These are phyloP conservation scores for Conticribra weissflogii DNA, from an alignment of 108 stramenopile species.

Conservation along the genomic window DNA sequence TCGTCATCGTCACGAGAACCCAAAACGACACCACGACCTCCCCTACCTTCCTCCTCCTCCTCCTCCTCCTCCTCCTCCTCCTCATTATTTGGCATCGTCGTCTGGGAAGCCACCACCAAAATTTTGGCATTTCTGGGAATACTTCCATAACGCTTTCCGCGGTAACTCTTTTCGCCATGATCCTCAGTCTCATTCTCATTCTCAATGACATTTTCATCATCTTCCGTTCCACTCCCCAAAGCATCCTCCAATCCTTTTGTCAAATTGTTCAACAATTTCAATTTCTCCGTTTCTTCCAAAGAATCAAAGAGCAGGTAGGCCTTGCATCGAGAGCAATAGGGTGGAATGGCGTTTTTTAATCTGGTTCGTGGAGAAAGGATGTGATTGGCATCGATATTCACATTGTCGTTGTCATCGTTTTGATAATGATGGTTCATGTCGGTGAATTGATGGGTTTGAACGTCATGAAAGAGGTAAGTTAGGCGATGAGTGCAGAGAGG, in stretches of 20 bases:
- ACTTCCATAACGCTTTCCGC: background rate
- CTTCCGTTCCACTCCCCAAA: background rate
- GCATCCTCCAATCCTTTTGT: constrained; percentile 15
- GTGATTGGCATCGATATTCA: constrained; percentile 10
- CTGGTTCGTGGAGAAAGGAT: constrained; percentile 15
- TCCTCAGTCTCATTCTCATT: background rate
- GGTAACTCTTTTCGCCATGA: background rate
- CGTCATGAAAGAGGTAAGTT: constrained; percentile 13
- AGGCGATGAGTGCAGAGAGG: constrained; percentile 21
- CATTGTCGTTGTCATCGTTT: constrained; percentile 4
- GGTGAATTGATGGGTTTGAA: background rate
- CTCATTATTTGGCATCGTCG: background rate
- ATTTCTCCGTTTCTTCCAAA: constrained; percentile 2
- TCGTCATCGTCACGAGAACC: background rate
- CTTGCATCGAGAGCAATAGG: constrained; percentile 28
- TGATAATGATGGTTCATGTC: constrained; percentile 10
- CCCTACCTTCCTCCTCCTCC: background rate
- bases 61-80: background rate
- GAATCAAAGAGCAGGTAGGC: constrained; percentile 27
- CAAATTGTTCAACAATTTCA: constrained; percentile 25
- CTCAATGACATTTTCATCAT: background rate
- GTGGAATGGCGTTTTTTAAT: constrained; percentile 6
- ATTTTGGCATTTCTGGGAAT: constrained; percentile 12
- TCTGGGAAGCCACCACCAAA: constrained; percentile 7
- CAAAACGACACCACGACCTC: too few relatives aligned